A percentile compares a stretch with the other conserved stretches of the same genome.
Conservation (phyloP, 2,329 filamentous ascomycete genomes). For the Paracoccidioides lutzii region DNA sequence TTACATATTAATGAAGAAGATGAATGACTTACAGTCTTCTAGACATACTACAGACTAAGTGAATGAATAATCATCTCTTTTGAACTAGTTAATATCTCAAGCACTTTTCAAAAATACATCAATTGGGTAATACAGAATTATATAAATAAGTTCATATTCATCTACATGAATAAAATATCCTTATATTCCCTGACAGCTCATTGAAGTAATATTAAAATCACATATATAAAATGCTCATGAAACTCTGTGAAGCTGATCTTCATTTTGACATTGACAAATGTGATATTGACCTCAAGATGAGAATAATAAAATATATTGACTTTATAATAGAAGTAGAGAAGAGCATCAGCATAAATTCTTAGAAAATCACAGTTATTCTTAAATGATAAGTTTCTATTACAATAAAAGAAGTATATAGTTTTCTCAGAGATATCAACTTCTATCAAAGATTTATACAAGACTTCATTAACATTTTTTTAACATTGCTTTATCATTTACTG, state of each 20-base stretch:
- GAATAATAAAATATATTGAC: not conserved
- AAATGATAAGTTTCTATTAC: constrained; percentile 15
- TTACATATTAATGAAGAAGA: too few species aligned
- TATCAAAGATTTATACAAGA: too few species aligned
- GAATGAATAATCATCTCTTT: too few species aligned
- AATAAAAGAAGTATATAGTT: constrained; percentile 14
- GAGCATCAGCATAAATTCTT: not conserved
- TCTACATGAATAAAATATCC: constrained; percentile 21
- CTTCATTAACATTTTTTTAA: too few species aligned
- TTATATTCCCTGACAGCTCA: constrained; percentile 16
- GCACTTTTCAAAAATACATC: constrained; percentile 17
- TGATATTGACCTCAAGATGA: too few species aligned
- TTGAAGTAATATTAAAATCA: not conserved
- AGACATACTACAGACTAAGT: too few species aligned
- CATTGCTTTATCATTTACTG: too few species aligned
- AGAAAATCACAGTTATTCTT: constrained; percentile 10
- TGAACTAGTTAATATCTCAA: constrained; percentile 4
- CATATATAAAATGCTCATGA: not conserved
- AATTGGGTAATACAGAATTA: constrained; percentile 13
- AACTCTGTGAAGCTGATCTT: not conserved
- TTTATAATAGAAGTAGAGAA: not conserved
- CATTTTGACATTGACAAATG: not conserved
- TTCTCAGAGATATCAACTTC: constrained; percentile 24
- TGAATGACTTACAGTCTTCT: too few species aligned
- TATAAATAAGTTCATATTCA: constrained; percentile 10